Base-by-base conservation (phyloP, 2,329 filamentous ascomycete genomes). In the Daldinia eschscholtzii region DNA sequence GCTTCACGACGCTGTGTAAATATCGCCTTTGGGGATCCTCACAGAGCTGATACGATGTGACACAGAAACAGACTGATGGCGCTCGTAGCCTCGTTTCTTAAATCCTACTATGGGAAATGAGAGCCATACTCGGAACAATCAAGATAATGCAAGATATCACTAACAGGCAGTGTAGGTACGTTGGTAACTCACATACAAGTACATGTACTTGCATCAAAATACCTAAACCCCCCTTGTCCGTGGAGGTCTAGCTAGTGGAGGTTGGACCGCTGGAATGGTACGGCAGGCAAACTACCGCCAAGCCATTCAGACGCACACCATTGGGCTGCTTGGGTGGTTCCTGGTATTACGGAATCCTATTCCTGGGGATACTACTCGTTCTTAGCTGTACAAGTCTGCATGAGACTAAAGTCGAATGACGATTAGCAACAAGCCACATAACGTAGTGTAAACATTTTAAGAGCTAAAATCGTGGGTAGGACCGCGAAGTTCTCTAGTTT, bases 371-470 rank as follows among this genome's bases (percentile, higher is more conserved):
- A 52, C 62, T 64, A 70, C 59, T 66, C 39, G 37, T 41, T 41
- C 59, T 50, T 65, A 61, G 59, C 23, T 65, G 44, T 18, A 35
- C 33, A 53, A 63, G 57, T 63, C 57, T 66, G 68, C 68, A 71
- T 68, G 52, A 68, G 62, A 64, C 68, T 71, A 62, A 61, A 66
- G 68, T 58, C 48, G 65, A 41, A 71, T 68, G 68, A 68, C 68
- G 68, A 71, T 60, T 37, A 57, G 23, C 44, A 48, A 10, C 12
- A 28, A 48, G 42, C 26, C 4, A 23, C 37, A 42, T n/a, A 57
- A 35, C 33, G 7, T 35, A 35, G 33, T 18, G 33, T 23, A 55
- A 55, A 55, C 23, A 26, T 61, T 42, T 46, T 42, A 42, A 60
- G 50, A 66, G 57, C 39, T 64, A 39, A 63, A 61, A 56, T 60